Evolutionary conservation across 2,329 filamentous ascomycete species (phyloP), one percentile per base, ranked within the genome.

Genomic region (Ceratocystis lukuohia): DNA sequence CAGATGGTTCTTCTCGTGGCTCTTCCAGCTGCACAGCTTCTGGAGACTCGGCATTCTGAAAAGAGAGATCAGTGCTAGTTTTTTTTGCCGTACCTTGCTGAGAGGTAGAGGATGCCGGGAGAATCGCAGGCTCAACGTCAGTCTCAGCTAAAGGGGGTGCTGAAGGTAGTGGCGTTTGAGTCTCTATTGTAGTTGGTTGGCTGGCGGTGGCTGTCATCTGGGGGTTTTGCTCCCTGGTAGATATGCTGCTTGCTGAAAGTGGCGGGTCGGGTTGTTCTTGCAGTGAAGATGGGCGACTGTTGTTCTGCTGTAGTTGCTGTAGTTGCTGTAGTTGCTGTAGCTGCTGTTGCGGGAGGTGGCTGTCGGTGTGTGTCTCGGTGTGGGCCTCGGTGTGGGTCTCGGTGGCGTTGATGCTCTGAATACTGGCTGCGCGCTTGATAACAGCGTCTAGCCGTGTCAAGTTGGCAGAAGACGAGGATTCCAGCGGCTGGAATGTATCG

Each of bases 391-490:
- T 8, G 17, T 20, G 56, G 56, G 28, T 1, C 56, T 37, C 56
- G 56, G 28, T 59, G 28, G 17, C 56, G 56, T 59, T 46, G 10
- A 67, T 70, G 69, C 73, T 73, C 65, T 70, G 70, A 45, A 75
- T 67, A 69, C 74, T 74, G 62, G 71, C 68, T 10, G 71, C 56
- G 44, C 57, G 66, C 45, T 56, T 64, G n/a, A 65, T 46, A 20
- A 37, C 62, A 22, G 74, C 70, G 2, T 83, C 81, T 68, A 80
- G 84, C 56, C 80, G 79, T 65, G 77, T 77, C 41, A 84, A 75
- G 70, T 84, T 80, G 2, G 79, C 74, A 0, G 76, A 70, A 10
- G 76, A 75, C 22, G 72, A 75, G 1, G 80, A 75, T 7, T 75
- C 75, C n/a, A 71, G 75, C 1, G 80, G 75, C 67, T 77, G 79